Percentiles rank a stretch among this genome's conserved stretches.
phyloP scores from a whole-genome alignment of 495 filamentous ascomycete species.

The Hapsidospora chrysogenum region DNA sequence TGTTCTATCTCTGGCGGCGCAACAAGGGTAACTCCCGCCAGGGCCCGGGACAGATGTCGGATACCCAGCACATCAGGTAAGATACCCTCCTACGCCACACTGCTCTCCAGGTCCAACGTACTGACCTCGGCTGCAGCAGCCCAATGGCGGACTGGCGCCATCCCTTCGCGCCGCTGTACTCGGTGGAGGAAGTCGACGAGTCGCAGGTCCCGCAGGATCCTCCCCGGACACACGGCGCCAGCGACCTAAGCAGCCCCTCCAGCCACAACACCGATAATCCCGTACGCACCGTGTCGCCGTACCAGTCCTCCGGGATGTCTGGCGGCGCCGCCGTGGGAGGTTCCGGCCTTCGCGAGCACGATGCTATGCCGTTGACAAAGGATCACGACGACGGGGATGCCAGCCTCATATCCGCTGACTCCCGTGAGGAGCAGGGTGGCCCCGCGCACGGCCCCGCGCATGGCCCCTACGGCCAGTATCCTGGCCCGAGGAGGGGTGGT shows the following conservation, averaged over 20 bases:
- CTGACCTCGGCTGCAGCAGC: background rate
- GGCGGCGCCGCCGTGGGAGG: background rate
- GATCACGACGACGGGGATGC: background rate
- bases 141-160: background rate
- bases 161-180: background rate
- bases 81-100: too few species aligned
- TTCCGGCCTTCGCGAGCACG: background rate
- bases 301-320: background rate
- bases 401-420: background rate
- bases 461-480: background rate
- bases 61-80: constrained; percentile 18
- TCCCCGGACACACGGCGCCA: background rate
- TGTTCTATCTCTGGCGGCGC: constrained; percentile 13
- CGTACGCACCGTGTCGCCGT: background rate
- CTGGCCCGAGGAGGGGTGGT: background rate
- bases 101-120: too few species aligned
- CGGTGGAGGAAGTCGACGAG: background rate
- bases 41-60: constrained; percentile 12
- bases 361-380: background rate
- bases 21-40: constrained; percentile 18
- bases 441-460: too few species aligned
- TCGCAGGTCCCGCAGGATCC: background rate
- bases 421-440: background rate
- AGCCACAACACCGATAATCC: background rate
- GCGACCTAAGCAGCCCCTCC: background rate